Evolutionary conservation across 164 flowering plant genomes (phyloP).

Genomic region (Vitis labrusca): DNA sequence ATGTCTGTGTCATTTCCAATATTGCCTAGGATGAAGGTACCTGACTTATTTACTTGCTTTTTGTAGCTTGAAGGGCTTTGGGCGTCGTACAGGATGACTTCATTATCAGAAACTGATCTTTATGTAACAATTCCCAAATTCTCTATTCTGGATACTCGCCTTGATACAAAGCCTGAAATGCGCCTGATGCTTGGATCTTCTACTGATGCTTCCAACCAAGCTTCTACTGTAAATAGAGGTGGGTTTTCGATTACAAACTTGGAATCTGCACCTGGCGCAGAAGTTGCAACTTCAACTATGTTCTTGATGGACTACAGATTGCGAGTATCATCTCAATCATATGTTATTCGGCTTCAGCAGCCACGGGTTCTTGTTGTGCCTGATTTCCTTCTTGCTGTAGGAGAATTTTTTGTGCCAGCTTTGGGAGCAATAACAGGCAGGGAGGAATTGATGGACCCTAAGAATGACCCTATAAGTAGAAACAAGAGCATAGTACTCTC

Average conservation of each 20-base stretch:
- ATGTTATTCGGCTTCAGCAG: constrained; percentile 86
- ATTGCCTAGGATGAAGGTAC: neutral
- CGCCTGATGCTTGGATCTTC: constrained; percentile 96
- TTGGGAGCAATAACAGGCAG: constrained; percentile 87
- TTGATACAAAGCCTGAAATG: constrained; percentile 91
- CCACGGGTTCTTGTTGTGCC: constrained; percentile 94
- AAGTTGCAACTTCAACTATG: constrained; percentile 78
- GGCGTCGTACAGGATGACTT: constrained; percentile 95
- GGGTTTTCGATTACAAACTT: constrained; percentile 27
- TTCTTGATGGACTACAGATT: constrained; percentile 83
- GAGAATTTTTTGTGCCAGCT: constrained; percentile 93
- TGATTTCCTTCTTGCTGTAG: constrained; percentile 92
- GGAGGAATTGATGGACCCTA: constrained; percentile 85
- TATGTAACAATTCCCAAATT: constrained; percentile 88
- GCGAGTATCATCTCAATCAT: constrained; percentile 73
- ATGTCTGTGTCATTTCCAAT: neutral
- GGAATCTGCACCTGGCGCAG: constrained; percentile 33
- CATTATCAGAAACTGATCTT: constrained; percentile 83
- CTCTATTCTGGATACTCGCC: constrained; percentile 78
- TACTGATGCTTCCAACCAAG: constrained; percentile 63
- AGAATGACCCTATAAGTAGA: constrained; percentile 77
- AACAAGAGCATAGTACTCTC: constrained; percentile 64
- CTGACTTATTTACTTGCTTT: constrained; percentile 10
- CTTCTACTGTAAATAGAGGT: constrained; percentile 33
- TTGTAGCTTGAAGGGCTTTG: constrained; percentile 95